Evolutionary conservation across 2,329 filamentous ascomycete species (phyloP), one percentile per base, ranked within the genome.

Genomic region (Shiraia sp.): DNA sequence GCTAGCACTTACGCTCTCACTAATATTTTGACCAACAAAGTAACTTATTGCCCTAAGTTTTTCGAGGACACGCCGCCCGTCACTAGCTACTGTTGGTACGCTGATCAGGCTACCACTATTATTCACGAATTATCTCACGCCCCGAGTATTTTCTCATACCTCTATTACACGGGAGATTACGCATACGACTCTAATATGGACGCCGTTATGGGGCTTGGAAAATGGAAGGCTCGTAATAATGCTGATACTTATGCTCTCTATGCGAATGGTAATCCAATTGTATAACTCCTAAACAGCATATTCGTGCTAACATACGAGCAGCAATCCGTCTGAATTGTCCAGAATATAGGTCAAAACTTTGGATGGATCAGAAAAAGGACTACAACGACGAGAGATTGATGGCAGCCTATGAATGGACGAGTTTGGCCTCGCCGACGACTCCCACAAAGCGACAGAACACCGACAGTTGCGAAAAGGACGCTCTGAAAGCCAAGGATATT

Each of bases 91-190:
- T 22, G 19, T 8, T 22, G 19, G 19, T 8, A 8, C 4, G 4
- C 19, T 8, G 84, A 86, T 59, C 80, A 84, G 69, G 80, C 79
- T 2, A 83, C 78, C 9, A 86, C 83, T 10, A 76, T 76, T 23
- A 65, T 88, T 10, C 85, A 88, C 57, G 85, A 88, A 73, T 73
- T 76, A 52, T 85, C 83, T 7, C 85, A 87, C 59, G 73, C 77
- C n/a, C 68, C 76, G 60, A 74, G 69, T 68, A 73, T 78, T n/a
- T n/a, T n/a, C n/a, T n/a, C n/a, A 10, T 80, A 79, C 41, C 62
- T 55, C 55, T 61, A 63, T 10, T 80, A 81, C 7, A 86, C 83
- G 2, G 63, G 75, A 2, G 84, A 87, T 57, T 70, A 77, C 37
- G 65, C 51, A 17, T 81, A 81, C 51, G 82, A 80, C 19, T 86